Evolutionary conservation across 108 stramenopile genomes (phyloP), one percentile per base, ranked within the genome.

Genomic region (Hondaea fermentalgiana): DNA sequence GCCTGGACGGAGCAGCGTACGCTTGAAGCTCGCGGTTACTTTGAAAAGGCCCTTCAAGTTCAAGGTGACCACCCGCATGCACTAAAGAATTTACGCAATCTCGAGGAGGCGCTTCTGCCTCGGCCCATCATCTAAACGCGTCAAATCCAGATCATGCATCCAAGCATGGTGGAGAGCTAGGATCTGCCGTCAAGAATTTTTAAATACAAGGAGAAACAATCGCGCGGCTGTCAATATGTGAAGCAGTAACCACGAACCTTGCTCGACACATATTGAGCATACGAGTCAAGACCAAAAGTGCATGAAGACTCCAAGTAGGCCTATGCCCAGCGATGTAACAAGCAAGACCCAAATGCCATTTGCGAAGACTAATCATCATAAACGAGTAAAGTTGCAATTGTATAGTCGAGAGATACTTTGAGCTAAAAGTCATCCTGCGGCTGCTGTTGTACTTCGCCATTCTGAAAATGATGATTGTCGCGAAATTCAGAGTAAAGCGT

Each of bases 401-500:
- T 35, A 35, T 2, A 35, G 35, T 35, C 35, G 35, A 35, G n/a
- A 59, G 59, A 2, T n/a, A 59, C n/a, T n/a, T n/a, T n/a, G 3
- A 19, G n/a, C n/a, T 17, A 69, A 23, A 16, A 69, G 8, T 69
- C 64, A 23, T 69, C 64, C 42, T 69, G 64, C 14, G 64, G 64
- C 64, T 69, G 64, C 1, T 14, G 64, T 3, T 69, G 64, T 16
- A 1, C 64, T 23, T 69, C 64, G 0, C 8, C 55, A 29, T 17
- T 72, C 58, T 57, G 44, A 87, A 93, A 93, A 57, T 93, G 93
- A 25, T 87, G 91, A 90, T 93, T 93, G 64, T 89, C 72, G 2
- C 23, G 64, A 76, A 93, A 93, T 60, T 94, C 93, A 51, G 69
- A 12, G 83, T 91, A 96, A 28, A 95, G 72, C 19, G 93, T 89